These are phyloP conservation scores for Colletotrichum zoysiae DNA, from an alignment of 2,329 filamentous ascomycete genomes.

Conservation along the genomic window DNA sequence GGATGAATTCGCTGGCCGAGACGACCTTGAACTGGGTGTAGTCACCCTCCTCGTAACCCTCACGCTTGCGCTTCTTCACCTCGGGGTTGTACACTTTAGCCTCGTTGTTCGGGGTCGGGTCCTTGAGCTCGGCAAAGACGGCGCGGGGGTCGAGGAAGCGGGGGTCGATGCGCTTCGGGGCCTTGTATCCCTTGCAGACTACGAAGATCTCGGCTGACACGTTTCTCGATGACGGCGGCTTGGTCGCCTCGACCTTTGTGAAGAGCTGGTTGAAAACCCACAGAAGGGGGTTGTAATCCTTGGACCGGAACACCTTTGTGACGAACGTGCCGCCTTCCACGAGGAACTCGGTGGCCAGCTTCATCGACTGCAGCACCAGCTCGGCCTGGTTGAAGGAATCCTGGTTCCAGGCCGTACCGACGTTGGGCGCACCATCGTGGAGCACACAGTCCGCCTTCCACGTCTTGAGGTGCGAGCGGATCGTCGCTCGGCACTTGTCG, in stretches of 20 bases:
- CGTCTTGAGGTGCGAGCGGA: conserved; percentile 90
- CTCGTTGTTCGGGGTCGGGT: conserved; percentile 91
- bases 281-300: conserved; percentile 94
- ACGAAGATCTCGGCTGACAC: conserved; percentile 99
- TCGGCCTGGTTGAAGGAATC: conserved; percentile 99
- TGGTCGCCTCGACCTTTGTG: conserved; percentile 94
- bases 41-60: conserved; percentile 97
- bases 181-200: conserved; percentile 94
- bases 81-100: conserved; percentile 99
- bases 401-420: conserved; percentile 97
- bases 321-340: conserved; percentile 92
- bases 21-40: conserved; percentile 93
- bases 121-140: conserved; percentile 93
- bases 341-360: conserved; percentile 93
- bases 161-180: conserved; percentile 92
- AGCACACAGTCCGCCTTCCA: conserved; percentile 97
- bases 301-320: conserved; percentile 96
- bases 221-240: conserved; percentile 94
- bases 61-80: conserved; percentile 95
- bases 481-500: conserved; percentile 92
- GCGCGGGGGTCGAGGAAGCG: conserved; percentile 89
- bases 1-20: conserved; percentile 91
- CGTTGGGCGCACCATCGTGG: conserved; percentile 97
- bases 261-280: conserved; percentile 99
- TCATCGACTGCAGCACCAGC: conserved; percentile 89